phyloP scores from a whole-genome alignment of 345 rosid species.

The Anastatica hierochuntica region DNA sequence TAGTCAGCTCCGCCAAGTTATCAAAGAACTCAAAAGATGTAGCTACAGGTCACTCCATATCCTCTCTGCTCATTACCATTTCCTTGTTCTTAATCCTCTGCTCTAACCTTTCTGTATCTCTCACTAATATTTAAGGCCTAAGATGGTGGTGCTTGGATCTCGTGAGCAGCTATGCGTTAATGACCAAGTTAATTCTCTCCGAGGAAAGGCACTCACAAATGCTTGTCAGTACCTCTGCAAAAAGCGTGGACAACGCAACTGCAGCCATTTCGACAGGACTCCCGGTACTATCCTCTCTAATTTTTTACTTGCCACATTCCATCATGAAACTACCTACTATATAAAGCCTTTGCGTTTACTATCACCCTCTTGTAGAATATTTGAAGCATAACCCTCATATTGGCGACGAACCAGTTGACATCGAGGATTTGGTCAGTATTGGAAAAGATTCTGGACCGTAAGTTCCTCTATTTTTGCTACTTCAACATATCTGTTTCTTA shows the following conservation, averaged over 20 bases:
- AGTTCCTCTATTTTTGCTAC: slow-evolving; percentile 27
- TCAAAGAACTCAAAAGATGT: slow-evolving; percentile 78
- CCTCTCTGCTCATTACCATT: not conserved
- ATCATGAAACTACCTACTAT: not conserved
- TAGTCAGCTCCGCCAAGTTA: slow-evolving; percentile 93
- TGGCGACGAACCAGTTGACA: slow-evolving; percentile 86
- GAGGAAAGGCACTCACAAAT: slow-evolving; percentile 77
- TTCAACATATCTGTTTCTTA: not conserved
- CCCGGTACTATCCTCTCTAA: slow-evolving; percentile 7
- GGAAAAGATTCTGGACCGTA: slow-evolving; percentile 80
- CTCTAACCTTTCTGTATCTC: slow-evolving; percentile 1
- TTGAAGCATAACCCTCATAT: slow-evolving; percentile 59
- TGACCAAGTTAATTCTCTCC: slow-evolving; percentile 70
- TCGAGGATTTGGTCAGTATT: slow-evolving; percentile 82
- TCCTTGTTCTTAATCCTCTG: not conserved
- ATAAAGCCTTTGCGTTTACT: slow-evolving; percentile 2
- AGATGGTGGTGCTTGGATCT: slow-evolving; percentile 84
- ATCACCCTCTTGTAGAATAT: slow-evolving; percentile 39
- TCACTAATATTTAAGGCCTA: slow-evolving; percentile 57
- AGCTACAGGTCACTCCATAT: slow-evolving; percentile 57
- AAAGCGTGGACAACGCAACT: slow-evolving; percentile 44
- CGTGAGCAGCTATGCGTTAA: slow-evolving; percentile 90
- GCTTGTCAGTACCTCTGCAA: slow-evolving; percentile 67
- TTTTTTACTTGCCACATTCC: slow-evolving; percentile 2
- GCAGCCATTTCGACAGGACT: slow-evolving; percentile 45